Evolutionary conservation across 106 monocot genomes (phyloP), one percentile per base, ranked within the genome.

Genomic region (Apostasia ramifera): DNA sequence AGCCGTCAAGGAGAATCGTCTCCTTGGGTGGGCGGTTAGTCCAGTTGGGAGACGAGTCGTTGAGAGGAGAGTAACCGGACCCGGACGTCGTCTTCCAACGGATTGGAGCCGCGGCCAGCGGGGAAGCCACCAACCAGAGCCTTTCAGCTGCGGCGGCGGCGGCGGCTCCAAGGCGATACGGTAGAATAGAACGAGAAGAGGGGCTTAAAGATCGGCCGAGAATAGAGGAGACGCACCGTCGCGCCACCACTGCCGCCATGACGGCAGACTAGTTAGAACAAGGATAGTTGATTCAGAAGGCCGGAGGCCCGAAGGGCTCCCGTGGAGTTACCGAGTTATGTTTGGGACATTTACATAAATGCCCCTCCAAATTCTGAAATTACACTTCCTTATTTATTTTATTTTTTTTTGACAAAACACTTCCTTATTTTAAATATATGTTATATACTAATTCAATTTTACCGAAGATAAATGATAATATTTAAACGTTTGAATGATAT

Each of bases 21-120:
- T 97, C 97, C 79, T 97, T 97, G 5, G 92, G 97, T 7, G 92
- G 92, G 0, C 97, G 76, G 54, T 92, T 92, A 84, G 85, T 87
- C 84, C 86, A 92, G 78, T 92, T 97, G 1, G 92, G 89, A 1
- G 89, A 82, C 11, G 94, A 81, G 50, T 97, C 92, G 37, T 89
- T 92, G 47, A 92, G 76, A 6, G 97, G 92, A 2, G 97, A 92
- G 87, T 92, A 87, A 8, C 89, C 87, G 8, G 88, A 86, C 9
- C 94, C 85, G 0, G 87, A 81, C 7, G 88, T 88, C 76, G 85
- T 73, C 81, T 85, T 88, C 67, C 73, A 56, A 40, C 88, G 74
- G 8, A 72, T 3, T 13, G 72, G 67, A 14, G 37, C 70, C 40
- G 72, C n/a, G 48, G 75, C 15, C 1, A 54, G 15, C 55, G 66